phyloP scores from a whole-genome alignment of 148 eudicot genomes.

The Fagopyrum tataricum region DNA sequence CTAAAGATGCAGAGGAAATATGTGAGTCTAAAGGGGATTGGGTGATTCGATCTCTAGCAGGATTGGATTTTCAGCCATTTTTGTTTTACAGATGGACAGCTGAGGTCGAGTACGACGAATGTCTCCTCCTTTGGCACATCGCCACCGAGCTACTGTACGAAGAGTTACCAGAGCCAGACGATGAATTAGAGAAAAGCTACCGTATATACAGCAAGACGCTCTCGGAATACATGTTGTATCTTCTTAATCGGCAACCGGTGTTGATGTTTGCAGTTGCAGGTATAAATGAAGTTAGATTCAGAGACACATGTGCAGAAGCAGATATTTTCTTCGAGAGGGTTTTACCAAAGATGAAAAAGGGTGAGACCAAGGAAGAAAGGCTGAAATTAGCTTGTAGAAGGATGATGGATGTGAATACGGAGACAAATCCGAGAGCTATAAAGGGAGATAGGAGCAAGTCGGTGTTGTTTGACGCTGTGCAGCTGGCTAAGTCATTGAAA shows the following conservation, averaged over 20 bases:
- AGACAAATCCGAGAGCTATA: background rate
- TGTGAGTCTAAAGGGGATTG: background rate
- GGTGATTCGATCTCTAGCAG: background rate
- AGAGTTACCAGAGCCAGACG: background rate
- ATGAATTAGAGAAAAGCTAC: background rate
- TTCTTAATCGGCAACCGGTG: background rate
- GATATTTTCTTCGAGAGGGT: background rate
- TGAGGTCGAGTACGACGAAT: conserved; percentile 37
- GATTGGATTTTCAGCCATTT: conserved; percentile 22
- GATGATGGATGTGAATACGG: conserved; percentile 1
- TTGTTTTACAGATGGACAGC: conserved; percentile 24
- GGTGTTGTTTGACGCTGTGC: background rate
- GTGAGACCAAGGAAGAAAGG: background rate
- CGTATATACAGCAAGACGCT: background rate
- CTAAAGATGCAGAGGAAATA: background rate
- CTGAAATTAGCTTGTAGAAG: background rate
- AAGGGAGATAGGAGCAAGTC: conserved; percentile 10
- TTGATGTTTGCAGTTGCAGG: conserved; percentile 2
- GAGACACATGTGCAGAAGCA: conserved; percentile 4
- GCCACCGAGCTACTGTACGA: conserved; percentile 34
- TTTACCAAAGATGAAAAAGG: background rate
- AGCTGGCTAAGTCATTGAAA: background rate
- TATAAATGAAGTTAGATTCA: background rate
- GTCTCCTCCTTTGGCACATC: conserved; percentile 42
- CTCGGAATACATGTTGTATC: background rate